Percentiles rank a stretch among this genome's conserved stretches.
phyloP scores from a whole-genome alignment of 345 rosid species.

The Lepidium didymum region DNA sequence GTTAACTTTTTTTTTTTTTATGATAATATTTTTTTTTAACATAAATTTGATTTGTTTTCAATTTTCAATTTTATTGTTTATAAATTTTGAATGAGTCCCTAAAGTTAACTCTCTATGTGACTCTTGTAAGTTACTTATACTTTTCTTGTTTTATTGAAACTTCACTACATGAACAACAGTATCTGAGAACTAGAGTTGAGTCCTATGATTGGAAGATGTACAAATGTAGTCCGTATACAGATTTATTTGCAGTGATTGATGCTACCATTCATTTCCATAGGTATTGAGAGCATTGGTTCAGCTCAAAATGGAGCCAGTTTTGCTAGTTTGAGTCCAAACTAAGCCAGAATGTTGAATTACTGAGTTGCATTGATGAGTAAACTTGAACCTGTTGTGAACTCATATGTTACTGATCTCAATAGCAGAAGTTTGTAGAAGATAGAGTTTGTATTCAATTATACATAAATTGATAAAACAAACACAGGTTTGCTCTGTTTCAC shows the following conservation, averaged over 20 bases:
- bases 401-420: neutral
- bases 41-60: no score
- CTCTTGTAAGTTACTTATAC: neutral
- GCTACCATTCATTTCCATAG: neutral
- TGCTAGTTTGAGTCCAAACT: neutral
- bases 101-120: no score
- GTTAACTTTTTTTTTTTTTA: no score
- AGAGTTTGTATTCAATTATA: constrained; percentile 15
- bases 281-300: neutral
- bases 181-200: neutral
- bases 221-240: neutral
- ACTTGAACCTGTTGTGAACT: neutral
- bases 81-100: no score
- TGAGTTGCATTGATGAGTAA: neutral
- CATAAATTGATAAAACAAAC: constrained; percentile 1
- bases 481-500: neutral
- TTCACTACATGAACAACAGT: neutral
- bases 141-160: neutral
- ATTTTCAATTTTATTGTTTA: no score
- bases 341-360: neutral
- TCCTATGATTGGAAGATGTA: neutral
- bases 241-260: neutral
- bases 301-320: neutral
- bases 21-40: no score
- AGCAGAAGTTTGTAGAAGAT: neutral